These are phyloP conservation scores for Claviceps paspali DNA, from an alignment of 2,329 filamentous ascomycete genomes.

Conservation along the genomic window DNA sequence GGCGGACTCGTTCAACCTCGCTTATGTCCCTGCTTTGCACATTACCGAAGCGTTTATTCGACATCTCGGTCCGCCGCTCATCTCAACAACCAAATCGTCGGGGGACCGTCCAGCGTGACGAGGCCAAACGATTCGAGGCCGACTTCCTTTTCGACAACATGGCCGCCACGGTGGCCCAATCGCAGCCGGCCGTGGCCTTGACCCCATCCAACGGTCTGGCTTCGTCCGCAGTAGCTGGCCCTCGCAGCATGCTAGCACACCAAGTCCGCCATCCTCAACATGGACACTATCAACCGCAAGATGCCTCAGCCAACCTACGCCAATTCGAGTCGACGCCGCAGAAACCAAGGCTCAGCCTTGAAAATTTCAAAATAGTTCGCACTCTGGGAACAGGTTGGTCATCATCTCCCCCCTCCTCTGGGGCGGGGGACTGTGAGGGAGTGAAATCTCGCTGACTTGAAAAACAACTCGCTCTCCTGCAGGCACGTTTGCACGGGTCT, in stretches of 20 bases:
- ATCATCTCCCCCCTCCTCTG: background rate
- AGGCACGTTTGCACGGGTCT: conserved; percentile 73
- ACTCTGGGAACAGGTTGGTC: conserved; percentile 56
- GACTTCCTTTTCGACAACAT: conserved; percentile 7
- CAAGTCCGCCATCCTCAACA: conserved; percentile 1
- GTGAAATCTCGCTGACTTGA: background rate
- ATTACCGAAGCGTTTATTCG: background rate
- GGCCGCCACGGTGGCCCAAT: conserved; percentile 19
- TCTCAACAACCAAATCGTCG: background rate
- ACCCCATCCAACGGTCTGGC: conserved; percentile 7
- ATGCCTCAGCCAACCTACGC: background rate
- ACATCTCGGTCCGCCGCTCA: background rate
- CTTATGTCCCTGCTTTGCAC: background rate
- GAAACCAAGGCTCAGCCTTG: conserved; percentile 17
- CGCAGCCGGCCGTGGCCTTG: conserved; percentile 12
- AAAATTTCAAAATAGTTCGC: conserved; percentile 57
- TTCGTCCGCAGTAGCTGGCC: conserved; percentile 6
- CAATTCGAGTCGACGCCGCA: conserved; percentile 11
- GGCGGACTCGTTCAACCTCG: background rate
- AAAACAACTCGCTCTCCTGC: background rate
- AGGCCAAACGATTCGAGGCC: background rate
- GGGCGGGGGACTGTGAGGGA: background rate
- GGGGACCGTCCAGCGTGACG: background rate
- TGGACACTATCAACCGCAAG: conserved; percentile 1
- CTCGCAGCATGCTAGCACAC: conserved; percentile 3